Evolutionary conservation across 805 yeast species (phyloP).

Genomic region (Schwanniomyces occidentalis): DNA sequence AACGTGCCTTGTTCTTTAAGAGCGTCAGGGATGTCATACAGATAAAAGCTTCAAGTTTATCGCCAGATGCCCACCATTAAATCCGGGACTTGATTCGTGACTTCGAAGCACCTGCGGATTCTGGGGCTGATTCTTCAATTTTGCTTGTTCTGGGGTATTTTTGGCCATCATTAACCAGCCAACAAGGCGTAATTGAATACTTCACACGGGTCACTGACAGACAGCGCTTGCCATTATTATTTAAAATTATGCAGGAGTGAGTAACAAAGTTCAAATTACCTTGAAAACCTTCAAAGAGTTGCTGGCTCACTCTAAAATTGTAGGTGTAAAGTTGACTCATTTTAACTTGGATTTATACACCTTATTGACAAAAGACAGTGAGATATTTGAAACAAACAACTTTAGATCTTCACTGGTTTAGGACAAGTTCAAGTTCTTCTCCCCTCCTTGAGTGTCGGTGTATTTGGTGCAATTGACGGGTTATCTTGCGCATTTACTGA

Average conservation of each 20-base stretch:
- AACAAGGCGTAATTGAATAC: conserved; percentile 31
- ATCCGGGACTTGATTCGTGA: conserved; percentile 27
- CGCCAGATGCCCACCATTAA: conserved; percentile 31
- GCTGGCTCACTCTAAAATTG: conserved; percentile 33
- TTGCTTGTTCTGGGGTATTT: conserved; percentile 37
- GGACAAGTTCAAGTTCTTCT: conserved; percentile 25
- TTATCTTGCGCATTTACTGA: conserved; percentile 24
- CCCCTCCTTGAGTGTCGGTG: conserved; percentile 24
- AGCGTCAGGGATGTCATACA: conserved; percentile 27
- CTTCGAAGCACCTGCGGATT: conserved; percentile 20
- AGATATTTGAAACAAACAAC: conserved; percentile 12
- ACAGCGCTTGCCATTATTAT: conserved; percentile 35
- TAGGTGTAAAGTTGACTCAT: conserved; percentile 33
- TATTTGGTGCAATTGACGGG: conserved; percentile 25
- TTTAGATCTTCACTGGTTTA: conserved; percentile 26
- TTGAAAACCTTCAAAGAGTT: conserved; percentile 22
- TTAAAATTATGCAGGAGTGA: conserved; percentile 39
- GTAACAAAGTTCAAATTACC: conserved; percentile 29
- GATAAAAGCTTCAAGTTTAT: conserved; percentile 29
- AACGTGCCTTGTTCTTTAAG: conserved; percentile 25
- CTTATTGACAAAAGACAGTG: conserved; percentile 15
- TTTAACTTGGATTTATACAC: conserved; percentile 22
- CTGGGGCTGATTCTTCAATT: conserved; percentile 36
- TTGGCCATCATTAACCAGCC: conserved; percentile 30
- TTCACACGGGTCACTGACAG: conserved; percentile 29